Evolutionary conservation across 2,329 filamentous ascomycete genomes (phyloP).

Genomic region (Clonostachys rhizophaga): DNA sequence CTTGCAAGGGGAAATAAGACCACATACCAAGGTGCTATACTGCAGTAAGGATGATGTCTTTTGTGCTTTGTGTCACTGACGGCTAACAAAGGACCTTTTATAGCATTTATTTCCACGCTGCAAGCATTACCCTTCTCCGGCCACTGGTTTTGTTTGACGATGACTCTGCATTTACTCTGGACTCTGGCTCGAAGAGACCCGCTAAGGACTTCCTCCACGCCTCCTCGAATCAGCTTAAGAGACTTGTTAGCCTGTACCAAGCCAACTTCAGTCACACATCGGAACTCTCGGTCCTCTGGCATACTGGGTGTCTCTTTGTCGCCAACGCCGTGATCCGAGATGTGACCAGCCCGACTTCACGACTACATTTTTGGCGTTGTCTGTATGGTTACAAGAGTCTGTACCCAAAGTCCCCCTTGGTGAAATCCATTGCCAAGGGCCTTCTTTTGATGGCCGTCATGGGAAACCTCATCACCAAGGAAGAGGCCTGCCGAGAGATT

Average conservation of each 20-base stretch:
- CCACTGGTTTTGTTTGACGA: slow-evolving; percentile 1
- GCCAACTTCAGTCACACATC: neutral
- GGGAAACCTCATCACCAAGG: neutral
- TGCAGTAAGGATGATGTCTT: slow-evolving; percentile 2
- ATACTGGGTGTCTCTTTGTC: slow-evolving; percentile 4
- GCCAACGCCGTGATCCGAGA: slow-evolving; percentile 3
- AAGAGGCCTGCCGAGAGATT: slow-evolving; percentile 2
- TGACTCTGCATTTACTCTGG: too few species aligned
- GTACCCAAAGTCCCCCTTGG: slow-evolving; percentile 2
- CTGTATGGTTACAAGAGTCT: slow-evolving; percentile 4
- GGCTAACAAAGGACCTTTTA: neutral
- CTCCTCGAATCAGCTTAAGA: slow-evolving; percentile 3
- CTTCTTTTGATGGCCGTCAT: slow-evolving; percentile 4
- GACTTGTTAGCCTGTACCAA: slow-evolving; percentile 3
- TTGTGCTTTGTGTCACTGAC: neutral
- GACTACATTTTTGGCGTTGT: slow-evolving; percentile 1
- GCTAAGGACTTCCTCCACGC: neutral
- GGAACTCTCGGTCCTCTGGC: slow-evolving; percentile 2
- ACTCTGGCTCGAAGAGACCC: too few species aligned
- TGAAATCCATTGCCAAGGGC: slow-evolving; percentile 2
- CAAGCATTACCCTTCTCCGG: slow-evolving; percentile 1
- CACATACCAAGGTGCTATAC: slow-evolving; percentile 3
- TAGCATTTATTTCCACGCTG: slow-evolving; percentile 5
- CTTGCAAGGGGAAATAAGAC: slow-evolving; percentile 4
- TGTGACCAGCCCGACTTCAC: neutral